Base-by-base conservation (phyloP, 78 protist species). In the Dictyostelium citrinum region DNA sequence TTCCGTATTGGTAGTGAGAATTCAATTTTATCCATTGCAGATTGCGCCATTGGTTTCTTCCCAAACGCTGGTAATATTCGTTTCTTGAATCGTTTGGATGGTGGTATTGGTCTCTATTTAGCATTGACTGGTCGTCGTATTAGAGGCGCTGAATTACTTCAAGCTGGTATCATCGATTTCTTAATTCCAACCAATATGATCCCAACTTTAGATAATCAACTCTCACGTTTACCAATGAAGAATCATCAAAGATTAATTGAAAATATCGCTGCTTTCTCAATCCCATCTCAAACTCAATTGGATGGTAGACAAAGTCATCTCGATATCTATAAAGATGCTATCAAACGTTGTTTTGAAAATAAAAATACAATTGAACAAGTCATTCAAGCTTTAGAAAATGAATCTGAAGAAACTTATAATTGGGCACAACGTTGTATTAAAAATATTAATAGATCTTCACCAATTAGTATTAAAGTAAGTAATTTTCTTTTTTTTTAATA, bases 51-150 rank as follows among this genome's bases (percentile, higher is more conserved):
- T 27, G 93, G 93, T 61, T 88, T 78, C 71, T 88, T 51, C 85
- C 93, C 93, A 67, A 82, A 88, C n/a, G 78, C 81, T n/a, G 93
- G 93, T 61, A 88, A 27, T 8, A 2, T 61, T 22, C 58, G 85
- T 20, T 88, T 88, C 31, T 76, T 88, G 16, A 58, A 35, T 46
- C 49, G 77, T 31, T n/a, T 88, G 14, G 60, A 33, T 16, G 93
- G 37, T 24, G 39, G 35, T 11, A 39, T 88, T 39, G 93, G 93
- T 64, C 31, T 43, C 9, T 88, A 88, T 55, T 43, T 88, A 17
- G 85, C 93, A 31, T 33, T 88, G 41, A 88, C 93, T 49, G 93
- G 93, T 78, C 70, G 93, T 51, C 70, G 93, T 55, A 11, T 88
- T 7, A 27, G 93, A 43, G 93, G 86, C 14, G n/a, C 33, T 10